phyloP scores from a whole-genome alignment of 116 monocot genomes.

The Trichopus zeylanicus region DNA sequence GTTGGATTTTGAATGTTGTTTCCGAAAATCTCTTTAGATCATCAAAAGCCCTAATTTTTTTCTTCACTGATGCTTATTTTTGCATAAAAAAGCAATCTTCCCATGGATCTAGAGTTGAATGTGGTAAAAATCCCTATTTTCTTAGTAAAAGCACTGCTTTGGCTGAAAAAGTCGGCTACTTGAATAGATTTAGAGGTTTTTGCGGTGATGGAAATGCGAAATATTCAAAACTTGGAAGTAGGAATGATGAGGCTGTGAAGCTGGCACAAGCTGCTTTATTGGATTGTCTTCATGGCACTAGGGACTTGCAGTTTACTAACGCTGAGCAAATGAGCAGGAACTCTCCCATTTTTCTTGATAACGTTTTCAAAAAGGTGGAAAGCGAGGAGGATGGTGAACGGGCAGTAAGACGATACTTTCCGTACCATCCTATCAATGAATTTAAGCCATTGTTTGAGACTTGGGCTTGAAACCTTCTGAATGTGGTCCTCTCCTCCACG shows the following conservation, averaged over 20 bases:
- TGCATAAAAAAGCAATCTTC: background rate
- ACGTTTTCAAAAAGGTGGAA: conserved; percentile 7
- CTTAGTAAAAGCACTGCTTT: background rate
- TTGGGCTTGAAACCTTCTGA: conserved; percentile 10
- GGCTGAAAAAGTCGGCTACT: background rate
- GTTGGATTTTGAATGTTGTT: background rate
- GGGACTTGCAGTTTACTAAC: conserved; percentile 1
- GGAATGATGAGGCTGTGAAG: background rate
- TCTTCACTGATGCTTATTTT: background rate
- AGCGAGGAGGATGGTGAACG: background rate
- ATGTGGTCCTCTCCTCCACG: background rate
- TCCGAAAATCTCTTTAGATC: background rate
- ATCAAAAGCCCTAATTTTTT: background rate
- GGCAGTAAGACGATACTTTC: conserved; percentile 9
- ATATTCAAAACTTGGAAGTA: background rate
- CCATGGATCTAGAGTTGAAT: background rate
- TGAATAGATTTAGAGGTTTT: background rate
- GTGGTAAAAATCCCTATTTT: background rate
- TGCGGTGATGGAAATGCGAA: background rate
- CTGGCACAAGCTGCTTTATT: background rate
- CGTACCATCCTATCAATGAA: conserved; percentile 12
- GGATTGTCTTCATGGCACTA: conserved; percentile 1
- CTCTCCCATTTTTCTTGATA: conserved; percentile 8
- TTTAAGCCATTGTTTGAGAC: conserved; percentile 16
- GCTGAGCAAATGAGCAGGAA: conserved; percentile 7